A percentile compares a stretch with the other conserved stretches of the same genome.
phyloP scores from a whole-genome alignment of 441 rosid genomes.

The Mallotus repandus region DNA sequence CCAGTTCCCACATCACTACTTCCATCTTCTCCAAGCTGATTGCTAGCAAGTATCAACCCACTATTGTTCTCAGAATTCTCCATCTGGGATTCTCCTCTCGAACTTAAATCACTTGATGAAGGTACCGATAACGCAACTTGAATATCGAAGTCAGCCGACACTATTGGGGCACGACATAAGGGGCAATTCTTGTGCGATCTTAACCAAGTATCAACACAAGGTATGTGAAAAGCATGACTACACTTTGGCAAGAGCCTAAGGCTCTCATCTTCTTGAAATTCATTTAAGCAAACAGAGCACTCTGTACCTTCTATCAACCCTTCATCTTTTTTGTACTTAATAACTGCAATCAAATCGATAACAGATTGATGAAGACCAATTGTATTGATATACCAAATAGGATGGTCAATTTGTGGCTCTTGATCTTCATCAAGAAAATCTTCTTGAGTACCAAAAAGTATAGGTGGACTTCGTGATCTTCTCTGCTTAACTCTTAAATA shows the following conservation, averaged over 20 bases:
- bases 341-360: slow-evolving; percentile 55
- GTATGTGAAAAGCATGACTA: slow-evolving; percentile 73
- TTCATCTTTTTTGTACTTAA: slow-evolving; percentile 48
- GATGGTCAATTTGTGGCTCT: slow-evolving; percentile 46
- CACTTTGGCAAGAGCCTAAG: slow-evolving; percentile 74
- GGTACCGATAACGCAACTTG: slow-evolving; percentile 16
- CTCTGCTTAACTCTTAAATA: slow-evolving; percentile 7
- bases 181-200: slow-evolving; percentile 81
- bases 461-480: slow-evolving; percentile 20
- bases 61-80: slow-evolving; percentile 23
- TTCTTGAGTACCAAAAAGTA: slow-evolving; percentile 26
- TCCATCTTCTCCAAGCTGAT: slow-evolving; percentile 20
- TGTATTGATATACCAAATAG: slow-evolving; percentile 62
- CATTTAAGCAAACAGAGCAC: slow-evolving; percentile 81
- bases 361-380: slow-evolving; percentile 57
- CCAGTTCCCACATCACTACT: slow-evolving; percentile 26
- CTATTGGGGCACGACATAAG: slow-evolving; percentile 66
- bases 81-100: slow-evolving; percentile 23
- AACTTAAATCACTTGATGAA: slow-evolving; percentile 15
- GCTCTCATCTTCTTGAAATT: slow-evolving; percentile 63
- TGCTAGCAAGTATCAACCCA: background rate
- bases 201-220: slow-evolving; percentile 83
- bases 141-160: slow-evolving; percentile 13
- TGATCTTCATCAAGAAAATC: slow-evolving; percentile 41
- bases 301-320: slow-evolving; percentile 62